A percentile compares a stretch with the other conserved stretches of the same genome.
These are phyloP conservation scores for Collybia mongolica DNA, from an alignment of 768 basidiomycete species.

Conservation along the genomic window DNA sequence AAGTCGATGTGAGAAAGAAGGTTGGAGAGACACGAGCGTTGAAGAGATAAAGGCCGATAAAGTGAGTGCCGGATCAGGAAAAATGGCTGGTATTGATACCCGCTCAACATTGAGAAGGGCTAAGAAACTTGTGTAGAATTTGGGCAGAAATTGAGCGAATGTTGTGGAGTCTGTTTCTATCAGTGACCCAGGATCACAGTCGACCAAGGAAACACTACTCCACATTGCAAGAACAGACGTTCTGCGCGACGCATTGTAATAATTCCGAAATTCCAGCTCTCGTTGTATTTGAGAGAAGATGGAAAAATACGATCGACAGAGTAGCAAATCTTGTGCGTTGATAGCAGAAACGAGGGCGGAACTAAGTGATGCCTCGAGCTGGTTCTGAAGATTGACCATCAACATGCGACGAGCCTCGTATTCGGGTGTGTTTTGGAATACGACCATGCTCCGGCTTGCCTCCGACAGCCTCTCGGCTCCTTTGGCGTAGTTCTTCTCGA, in stretches of 20 bases:
- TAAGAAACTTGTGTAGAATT: conserved; percentile 73
- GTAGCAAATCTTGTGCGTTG: conserved; percentile 69
- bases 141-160: conserved; percentile 68
- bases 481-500: conserved; percentile 77
- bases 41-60: conserved; percentile 83
- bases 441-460: conserved; percentile 84
- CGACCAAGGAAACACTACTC: conserved; percentile 56
- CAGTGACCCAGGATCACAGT: conserved; percentile 39
- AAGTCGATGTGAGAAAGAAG: conserved; percentile 80
- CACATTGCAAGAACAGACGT: conserved; percentile 64
- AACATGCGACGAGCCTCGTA: conserved; percentile 84
- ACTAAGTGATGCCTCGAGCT: conserved; percentile 89
- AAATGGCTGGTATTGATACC: conserved; percentile 75
- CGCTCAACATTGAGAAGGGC: conserved; percentile 69
- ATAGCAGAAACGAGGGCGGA: conserved; percentile 90
- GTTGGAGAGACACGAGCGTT: conserved; percentile 75
- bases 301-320: conserved; percentile 75
- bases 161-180: conserved; percentile 25
- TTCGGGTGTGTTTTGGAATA: conserved; percentile 91
- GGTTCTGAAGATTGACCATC: conserved; percentile 92
- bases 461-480: conserved; percentile 92
- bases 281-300: conserved; percentile 92
- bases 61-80: conserved; percentile 78
- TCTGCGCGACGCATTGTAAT: conserved; percentile 88
- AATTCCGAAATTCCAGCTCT: conserved; percentile 89